phyloP scores from a whole-genome alignment of 2,329 filamentous ascomycete species.

The Colletotrichum sp. region DNA sequence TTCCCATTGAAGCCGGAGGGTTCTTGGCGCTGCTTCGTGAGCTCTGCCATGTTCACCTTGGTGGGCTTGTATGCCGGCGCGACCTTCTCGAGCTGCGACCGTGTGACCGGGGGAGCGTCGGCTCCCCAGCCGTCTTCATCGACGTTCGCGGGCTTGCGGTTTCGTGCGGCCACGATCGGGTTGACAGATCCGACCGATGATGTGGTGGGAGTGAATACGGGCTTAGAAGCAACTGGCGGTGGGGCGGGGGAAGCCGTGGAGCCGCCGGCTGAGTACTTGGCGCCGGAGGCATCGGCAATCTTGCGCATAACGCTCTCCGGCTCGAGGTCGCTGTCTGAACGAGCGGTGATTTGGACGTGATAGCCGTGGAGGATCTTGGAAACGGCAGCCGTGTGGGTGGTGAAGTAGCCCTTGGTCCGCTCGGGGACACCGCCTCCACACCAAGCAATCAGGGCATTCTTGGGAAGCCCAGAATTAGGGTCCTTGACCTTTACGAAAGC shows the following conservation, averaged over 20 bases:
- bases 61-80: constrained; percentile 92
- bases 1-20: constrained; percentile 58
- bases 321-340: constrained; percentile 86
- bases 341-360: constrained; percentile 95
- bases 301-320: constrained; percentile 91
- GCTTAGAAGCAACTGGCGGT: constrained; percentile 85
- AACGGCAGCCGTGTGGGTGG: constrained; percentile 87
- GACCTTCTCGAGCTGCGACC: constrained; percentile 90
- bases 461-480: constrained; percentile 86
- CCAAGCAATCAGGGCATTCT: constrained; percentile 93
- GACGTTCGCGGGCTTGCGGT: constrained; percentile 62
- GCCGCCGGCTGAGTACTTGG: constrained; percentile 83
- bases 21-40: constrained; percentile 75
- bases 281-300: constrained; percentile 90
- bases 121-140: constrained; percentile 93
- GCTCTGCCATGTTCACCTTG: constrained; percentile 89
- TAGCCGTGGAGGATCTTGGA: constrained; percentile 95
- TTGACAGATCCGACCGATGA: constrained; percentile 63
- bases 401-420: constrained; percentile 97
- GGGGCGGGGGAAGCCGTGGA: constrained; percentile 58
- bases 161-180: constrained; percentile 70
- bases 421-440: constrained; percentile 98
- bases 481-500: constrained; percentile 97
- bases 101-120: constrained; percentile 89
- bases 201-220: constrained; percentile 83